Evolutionary conservation across 768 basidiomycete species (phyloP), one percentile per base, ranked within the genome.

Genomic region (Lyophyllum semitale): DNA sequence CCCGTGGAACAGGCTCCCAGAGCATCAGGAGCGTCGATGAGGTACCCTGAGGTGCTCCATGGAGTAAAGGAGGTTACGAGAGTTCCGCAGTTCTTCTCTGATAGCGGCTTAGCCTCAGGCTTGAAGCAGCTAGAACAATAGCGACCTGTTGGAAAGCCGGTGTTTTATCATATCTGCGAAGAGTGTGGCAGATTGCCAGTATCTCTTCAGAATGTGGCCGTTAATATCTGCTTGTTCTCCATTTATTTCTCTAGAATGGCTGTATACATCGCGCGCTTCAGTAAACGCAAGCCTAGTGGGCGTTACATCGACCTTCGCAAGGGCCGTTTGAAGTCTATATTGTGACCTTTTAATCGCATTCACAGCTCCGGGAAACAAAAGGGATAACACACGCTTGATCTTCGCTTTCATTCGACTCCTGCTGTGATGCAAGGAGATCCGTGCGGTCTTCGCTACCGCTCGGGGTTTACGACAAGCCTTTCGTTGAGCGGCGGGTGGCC

Each of bases 1-100:
- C 20, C 7, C 38, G 20, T 11, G 38, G 6, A n/a, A 4, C 15
- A 11, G 5, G n/a, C 38, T 40, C 18, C n/a, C 18, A 5, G 38
- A 40, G 38, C 18, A 18, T 13, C 20, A 13, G 38, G 20, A 40
- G 43, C 8, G 26, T 26, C 27, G 23, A 26, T 23, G 15, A 29
- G 3, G 25, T 29, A 7, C 38, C 38, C 38, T 40, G 38, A 40
- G n/a, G 7, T 40, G 4, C 18, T 40, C 20, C 6, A 40, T 40
- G 20, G 20, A 40, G 38, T 7, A n/a, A n/a, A n/a, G n/a, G n/a
- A n/a, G n/a, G n/a, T n/a, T n/a, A n/a, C n/a, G n/a, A n/a, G 45
- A 65, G 65, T 2, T 63, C 60, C 9, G 51, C 53, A 63, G 30
- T 62, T 41, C 23, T 54, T 65, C 64, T 23, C 66, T 67, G 53